Percentiles rank a stretch among this genome's conserved stretches.
phyloP scores from a whole-genome alignment of 1,284 basidiomycete genomes.

The Cryptococcus neoformans region DNA sequence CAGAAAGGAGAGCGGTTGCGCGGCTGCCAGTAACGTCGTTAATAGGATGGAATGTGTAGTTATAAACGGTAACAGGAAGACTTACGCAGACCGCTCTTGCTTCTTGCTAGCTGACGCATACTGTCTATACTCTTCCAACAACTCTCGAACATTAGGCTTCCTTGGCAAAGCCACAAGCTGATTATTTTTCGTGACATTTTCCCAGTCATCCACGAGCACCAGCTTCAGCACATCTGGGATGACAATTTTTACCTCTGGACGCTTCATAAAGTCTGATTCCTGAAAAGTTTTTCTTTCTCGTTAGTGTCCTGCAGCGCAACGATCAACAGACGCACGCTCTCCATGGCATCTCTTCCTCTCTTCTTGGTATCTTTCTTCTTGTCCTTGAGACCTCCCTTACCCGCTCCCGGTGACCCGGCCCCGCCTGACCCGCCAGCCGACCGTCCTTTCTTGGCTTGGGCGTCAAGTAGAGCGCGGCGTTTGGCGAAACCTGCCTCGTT shows the following conservation, averaged over 20 bases:
- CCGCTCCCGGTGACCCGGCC: conserved; percentile 18
- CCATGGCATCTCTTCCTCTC: conserved; percentile 48
- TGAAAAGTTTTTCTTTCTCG: conserved; percentile 13
- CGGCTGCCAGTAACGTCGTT: conserved; percentile 50
- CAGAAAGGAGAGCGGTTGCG: conserved; percentile 60
- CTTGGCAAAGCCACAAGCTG: conserved; percentile 88
- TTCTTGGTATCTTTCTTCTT: conserved; percentile 51
- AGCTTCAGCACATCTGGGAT: conserved; percentile 88
- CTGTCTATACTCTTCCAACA: conserved; percentile 74
- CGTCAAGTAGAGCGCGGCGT: conserved; percentile 57
- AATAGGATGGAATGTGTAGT: background rate
- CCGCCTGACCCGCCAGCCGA: conserved; percentile 11
- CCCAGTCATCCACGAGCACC: conserved; percentile 96
- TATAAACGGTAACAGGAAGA: background rate
- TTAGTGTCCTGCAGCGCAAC: background rate
- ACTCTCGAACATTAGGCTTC: conserved; percentile 70
- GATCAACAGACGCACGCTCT: conserved; percentile 33
- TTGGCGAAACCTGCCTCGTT: conserved; percentile 80
- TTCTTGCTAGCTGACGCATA: conserved; percentile 55
- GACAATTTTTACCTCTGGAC: conserved; percentile 85
- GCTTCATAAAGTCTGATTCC: conserved; percentile 59
- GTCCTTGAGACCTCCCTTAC: conserved; percentile 23
- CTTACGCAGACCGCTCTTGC: conserved; percentile 53
- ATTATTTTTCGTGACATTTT: conserved; percentile 91
- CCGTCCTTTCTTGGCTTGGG: conserved; percentile 46